Evolutionary conservation across 768 basidiomycete genomes (phyloP).

Genomic region (Melanogaster broomeanus): DNA sequence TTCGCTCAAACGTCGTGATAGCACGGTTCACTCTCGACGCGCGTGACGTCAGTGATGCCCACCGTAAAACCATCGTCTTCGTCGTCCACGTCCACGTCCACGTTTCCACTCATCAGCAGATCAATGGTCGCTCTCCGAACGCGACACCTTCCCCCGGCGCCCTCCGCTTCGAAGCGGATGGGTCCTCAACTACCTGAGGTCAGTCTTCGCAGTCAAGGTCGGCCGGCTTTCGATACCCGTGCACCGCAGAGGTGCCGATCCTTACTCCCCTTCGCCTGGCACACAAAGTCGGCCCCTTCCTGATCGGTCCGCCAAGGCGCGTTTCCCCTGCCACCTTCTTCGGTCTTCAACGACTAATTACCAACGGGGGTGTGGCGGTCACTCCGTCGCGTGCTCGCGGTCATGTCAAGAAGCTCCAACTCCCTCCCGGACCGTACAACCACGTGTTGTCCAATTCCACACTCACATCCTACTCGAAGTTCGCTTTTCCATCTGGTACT

Average conservation of each 20-base stretch:
- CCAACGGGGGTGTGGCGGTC: constrained; percentile 27
- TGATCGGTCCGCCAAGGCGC: constrained; percentile 32
- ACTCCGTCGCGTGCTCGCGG: constrained; percentile 42
- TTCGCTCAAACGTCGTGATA: constrained; percentile 47
- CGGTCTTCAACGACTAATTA: constrained; percentile 18
- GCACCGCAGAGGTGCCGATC: constrained; percentile 28
- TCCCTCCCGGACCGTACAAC: constrained; percentile 24
- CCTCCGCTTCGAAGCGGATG: constrained; percentile 36
- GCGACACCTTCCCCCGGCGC: constrained; percentile 47
- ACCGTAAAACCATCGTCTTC: constrained; percentile 43
- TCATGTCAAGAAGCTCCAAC: constrained; percentile 45
- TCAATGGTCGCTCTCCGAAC: constrained; percentile 46
- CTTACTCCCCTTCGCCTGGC: constrained; percentile 29
- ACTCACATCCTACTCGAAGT: constrained; percentile 26
- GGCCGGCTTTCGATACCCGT: constrained; percentile 43
- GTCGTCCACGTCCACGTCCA: constrained; percentile 27
- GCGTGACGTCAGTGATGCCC: constrained; percentile 46
- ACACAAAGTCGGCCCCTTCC: constrained; percentile 25
- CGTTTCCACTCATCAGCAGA: constrained; percentile 22
- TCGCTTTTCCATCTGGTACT: constrained; percentile 23
- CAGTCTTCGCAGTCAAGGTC: constrained; percentile 32
- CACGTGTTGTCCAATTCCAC: constrained; percentile 18
- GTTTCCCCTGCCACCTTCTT: constrained; percentile 17
- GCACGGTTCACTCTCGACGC: constrained; percentile 57
- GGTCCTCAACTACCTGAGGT: constrained; percentile 41